Base-by-base conservation (phyloP, 2,329 filamentous ascomycete genomes). In the Fusarium sp. region DNA sequence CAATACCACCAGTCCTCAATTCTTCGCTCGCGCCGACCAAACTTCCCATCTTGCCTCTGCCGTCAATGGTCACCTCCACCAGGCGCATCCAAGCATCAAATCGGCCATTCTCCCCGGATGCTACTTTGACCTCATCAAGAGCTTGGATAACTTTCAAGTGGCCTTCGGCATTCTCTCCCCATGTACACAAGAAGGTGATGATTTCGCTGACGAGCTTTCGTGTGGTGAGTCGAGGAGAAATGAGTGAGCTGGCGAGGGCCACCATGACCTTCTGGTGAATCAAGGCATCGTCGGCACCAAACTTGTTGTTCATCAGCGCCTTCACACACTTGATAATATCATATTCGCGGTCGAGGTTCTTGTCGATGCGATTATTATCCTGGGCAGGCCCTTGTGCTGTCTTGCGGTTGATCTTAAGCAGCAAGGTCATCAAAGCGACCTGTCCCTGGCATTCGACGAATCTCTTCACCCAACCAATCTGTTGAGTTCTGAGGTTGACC, bases 51-150 rank as follows among this genome's bases (percentile, higher is more conserved):
- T 98, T 99, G 74, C 96, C 96, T 76, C 96, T 91, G 38, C 96
- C 96, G 80, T 98, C 96, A 69, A 97, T 90, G 2, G 95, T 98
- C 73, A 98, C 95, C 81, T 98, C 96, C 41, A 98, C 95, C 63
- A 97, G 91, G 62, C 96, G 93, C 93, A 99, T 97, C 96, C 96
- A 99, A 37, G 94, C 91, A 80, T 99, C 96, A 76, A 99, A 99
- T 2, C 96, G 89, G 38, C 96, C 95, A 80, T 97, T 97, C 79
- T 98, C 96, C 65, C 91, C 92, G 75, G 94, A 91, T 75, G 94
- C 89, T 44, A 86, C 88, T 81, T 97, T 98, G 80, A 97, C 92
- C 77, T 92, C 88, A 77, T 99, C 96, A 83, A 98, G 88, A 37
- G 94, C 93, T 81, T 97, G 92, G 57, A 99, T 89, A 34, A 99